These are phyloP conservation scores for Ceratonia siliqua DNA, from an alignment of 306 rosid species.

Conservation along the genomic window DNA sequence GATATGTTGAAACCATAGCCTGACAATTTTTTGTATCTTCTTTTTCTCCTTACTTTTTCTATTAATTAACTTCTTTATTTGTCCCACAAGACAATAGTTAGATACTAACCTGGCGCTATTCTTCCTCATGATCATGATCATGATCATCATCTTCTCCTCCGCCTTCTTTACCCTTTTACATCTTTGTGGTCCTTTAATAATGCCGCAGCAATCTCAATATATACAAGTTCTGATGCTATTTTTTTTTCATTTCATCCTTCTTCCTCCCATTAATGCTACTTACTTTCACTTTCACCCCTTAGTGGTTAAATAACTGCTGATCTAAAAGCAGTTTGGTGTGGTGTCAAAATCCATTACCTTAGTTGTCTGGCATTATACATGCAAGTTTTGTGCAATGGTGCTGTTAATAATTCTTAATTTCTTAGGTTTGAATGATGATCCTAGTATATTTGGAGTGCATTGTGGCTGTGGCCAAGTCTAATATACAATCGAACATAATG, in stretches of 20 bases:
- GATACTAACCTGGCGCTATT: not conserved
- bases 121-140: not conserved
- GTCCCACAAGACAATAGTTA: not conserved
- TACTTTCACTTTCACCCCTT: not conserved
- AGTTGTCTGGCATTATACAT: constrained; percentile 10
- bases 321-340: constrained; percentile 8
- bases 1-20: not conserved
- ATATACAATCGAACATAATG: not conserved
- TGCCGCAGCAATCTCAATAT: not conserved
- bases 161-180: not conserved
- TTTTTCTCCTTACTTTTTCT: not conserved
- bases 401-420: constrained; percentile 6
- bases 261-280: not conserved
- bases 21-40: not conserved
- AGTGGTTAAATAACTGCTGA: not conserved
- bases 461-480: not conserved
- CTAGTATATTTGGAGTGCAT: not conserved
- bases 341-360: not conserved
- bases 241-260: not conserved
- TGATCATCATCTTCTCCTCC: not conserved
- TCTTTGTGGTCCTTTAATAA: not conserved
- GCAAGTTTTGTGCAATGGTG: not conserved
- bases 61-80: not conserved
- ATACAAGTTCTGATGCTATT: not conserved
- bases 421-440: not conserved